Evolutionary conservation across 805 yeast species (phyloP), one percentile per base, ranked within the genome.

Genomic region (Ogataea degrootiae): DNA sequence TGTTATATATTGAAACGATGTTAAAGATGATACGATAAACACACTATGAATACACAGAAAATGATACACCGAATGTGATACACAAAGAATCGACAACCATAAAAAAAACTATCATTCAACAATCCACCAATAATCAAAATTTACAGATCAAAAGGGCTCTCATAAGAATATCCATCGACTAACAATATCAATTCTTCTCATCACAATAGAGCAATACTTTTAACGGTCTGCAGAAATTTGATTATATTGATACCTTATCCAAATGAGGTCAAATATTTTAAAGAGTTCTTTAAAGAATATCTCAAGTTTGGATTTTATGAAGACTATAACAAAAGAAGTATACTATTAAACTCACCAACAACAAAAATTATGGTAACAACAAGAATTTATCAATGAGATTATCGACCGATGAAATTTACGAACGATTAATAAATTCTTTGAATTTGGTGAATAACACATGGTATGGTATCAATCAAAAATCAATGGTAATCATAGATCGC

Each of bases 401-500:
- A 26, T 17, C 47, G 2, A 41, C 42, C 9, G 42, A 44, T 9
- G 57, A 57, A 34, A 7, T 59, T 5, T 35, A 47, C 8, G 8
- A 37, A 12, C 38, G 66, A 16, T 36, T 55, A 6, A 42, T 59
- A 2, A 59, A 60, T 37, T 54, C 66, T 1, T 41, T 63, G 12
- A 57, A 58, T 39, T 62, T 63, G 43, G 39, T 60, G 6, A 53
- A 57, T 33, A 63, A 63, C 46, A 55, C 63, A 19, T 19, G 21
- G 21, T 19, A 2, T 52, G 60, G 36, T 43, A 51, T 6, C 43
- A 47, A 41, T 43, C 45, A 19, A 19, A 19, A 31, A 39, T 14
- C 17, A 41, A 35, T 17, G 39, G 34, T 9, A 34, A 46, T 6
- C 42, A 33, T 15, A 21, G 38, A 9, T 43, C 42, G 21, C 4